phyloP scores from a whole-genome alignment of 2,329 filamentous ascomycete species.

The Gliomastix tumulicola region DNA sequence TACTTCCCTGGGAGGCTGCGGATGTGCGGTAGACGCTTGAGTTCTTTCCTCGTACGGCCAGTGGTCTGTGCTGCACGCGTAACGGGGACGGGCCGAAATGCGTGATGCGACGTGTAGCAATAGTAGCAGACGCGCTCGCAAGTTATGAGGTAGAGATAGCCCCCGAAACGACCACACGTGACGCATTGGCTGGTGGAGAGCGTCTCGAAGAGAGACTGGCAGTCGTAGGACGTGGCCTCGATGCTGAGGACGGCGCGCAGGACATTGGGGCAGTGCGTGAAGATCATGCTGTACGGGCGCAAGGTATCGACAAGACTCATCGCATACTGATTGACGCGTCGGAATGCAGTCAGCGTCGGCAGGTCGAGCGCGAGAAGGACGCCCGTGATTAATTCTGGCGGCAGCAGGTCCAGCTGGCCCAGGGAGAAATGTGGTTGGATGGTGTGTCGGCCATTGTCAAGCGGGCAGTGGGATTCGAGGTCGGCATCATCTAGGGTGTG shows the following conservation, averaged over 20 bases:
- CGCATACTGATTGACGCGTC: conserved; percentile 22
- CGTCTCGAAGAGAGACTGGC: conserved; percentile 19
- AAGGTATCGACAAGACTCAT: conserved; percentile 25
- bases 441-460: conserved; percentile 14
- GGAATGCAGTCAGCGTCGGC: conserved; percentile 21
- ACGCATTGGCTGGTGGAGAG: conserved; percentile 22
- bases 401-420: conserved; percentile 18
- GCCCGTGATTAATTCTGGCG: conserved; percentile 16
- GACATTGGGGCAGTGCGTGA: conserved; percentile 18
- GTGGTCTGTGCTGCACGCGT: background rate
- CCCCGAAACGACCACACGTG: conserved; percentile 25
- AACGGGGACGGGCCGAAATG: conserved; percentile 19
- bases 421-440: conserved; percentile 4
- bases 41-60: background rate
- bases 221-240: conserved; percentile 17
- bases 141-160: conserved; percentile 28
- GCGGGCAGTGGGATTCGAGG: conserved; percentile 8
- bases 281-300: conserved; percentile 21
- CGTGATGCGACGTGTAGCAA: conserved; percentile 19
- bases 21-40: conserved; percentile 2
- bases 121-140: conserved; percentile 29
- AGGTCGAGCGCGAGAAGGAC: conserved; percentile 21
- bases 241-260: conserved; percentile 25
- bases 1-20: conserved; percentile 7
- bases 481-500: conserved; percentile 11